These are phyloP conservation scores for Scleroderma citrinum DNA, from an alignment of 768 basidiomycete species.

Conservation along the genomic window DNA sequence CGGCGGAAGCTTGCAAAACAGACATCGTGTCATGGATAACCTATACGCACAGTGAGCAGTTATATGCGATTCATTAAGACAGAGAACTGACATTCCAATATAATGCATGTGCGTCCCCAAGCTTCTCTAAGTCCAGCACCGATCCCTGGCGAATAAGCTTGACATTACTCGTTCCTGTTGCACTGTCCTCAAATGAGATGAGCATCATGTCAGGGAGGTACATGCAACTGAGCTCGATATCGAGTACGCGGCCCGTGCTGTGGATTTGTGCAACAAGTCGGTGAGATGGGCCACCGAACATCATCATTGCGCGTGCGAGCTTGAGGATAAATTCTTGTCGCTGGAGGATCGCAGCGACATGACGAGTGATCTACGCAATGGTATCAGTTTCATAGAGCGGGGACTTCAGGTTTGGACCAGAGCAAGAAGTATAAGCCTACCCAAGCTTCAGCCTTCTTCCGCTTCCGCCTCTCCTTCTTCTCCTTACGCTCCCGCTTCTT, in stretches of 20 bases:
- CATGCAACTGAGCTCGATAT: slow-evolving; percentile 66
- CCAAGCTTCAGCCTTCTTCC: slow-evolving; percentile 72
- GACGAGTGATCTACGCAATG: slow-evolving; percentile 62
- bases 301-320: slow-evolving; percentile 82
- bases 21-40: slow-evolving; percentile 82
- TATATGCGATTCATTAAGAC: not conserved
- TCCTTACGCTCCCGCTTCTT: slow-evolving; percentile 38
- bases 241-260: slow-evolving; percentile 72
- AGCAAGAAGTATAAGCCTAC: slow-evolving; percentile 41
- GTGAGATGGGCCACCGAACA: slow-evolving; percentile 81
- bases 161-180: slow-evolving; percentile 76
- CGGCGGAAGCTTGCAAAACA: slow-evolving; percentile 63
- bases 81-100: slow-evolving; percentile 59
- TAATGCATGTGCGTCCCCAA: slow-evolving; percentile 60
- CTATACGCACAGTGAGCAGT: slow-evolving; percentile 24
- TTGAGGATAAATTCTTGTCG: slow-evolving; percentile 84
- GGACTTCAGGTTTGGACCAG: too few species aligned
- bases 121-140: slow-evolving; percentile 70
- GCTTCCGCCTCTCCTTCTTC: slow-evolving; percentile 43
- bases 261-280: slow-evolving; percentile 78
- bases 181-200: slow-evolving; percentile 74
- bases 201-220: slow-evolving; percentile 74
- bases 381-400: not conserved
- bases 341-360: slow-evolving; percentile 75
- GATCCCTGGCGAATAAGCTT: slow-evolving; percentile 72